Percentiles rank a stretch among this genome's conserved stretches.
phyloP scores from a whole-genome alignment of 345 rosid genomes.

The Brassica incana region DNA sequence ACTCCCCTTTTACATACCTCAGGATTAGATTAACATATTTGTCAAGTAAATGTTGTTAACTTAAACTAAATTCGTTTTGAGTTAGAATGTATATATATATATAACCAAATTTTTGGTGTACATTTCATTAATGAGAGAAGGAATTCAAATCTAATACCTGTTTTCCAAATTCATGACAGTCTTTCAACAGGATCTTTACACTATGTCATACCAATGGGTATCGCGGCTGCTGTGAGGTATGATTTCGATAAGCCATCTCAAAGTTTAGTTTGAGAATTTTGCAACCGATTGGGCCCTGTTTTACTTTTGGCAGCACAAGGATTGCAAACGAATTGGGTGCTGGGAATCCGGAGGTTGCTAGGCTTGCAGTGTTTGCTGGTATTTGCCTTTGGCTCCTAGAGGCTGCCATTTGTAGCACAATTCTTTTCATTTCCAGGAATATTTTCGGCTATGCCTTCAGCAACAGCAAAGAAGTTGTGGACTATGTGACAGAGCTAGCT shows the following conservation, averaged over 20 bases:
- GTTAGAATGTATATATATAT: not conserved
- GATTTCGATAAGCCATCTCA: not conserved
- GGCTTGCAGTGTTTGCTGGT: conserved; percentile 22
- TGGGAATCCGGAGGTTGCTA: conserved; percentile 45
- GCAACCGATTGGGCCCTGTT: not conserved
- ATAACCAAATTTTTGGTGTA: not conserved
- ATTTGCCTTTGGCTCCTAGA: conserved; percentile 37
- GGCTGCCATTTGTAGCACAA: conserved; percentile 31
- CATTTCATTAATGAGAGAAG: not conserved
- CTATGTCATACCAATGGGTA: conserved; percentile 43
- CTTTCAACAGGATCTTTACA: conserved; percentile 39
- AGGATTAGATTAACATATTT: not conserved
- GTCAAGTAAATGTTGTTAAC: not conserved
- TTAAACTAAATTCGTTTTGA: not conserved
- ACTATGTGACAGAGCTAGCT: conserved; percentile 48
- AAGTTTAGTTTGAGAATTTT: not conserved
- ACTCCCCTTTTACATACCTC: not conserved
- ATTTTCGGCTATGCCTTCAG: conserved; percentile 47
- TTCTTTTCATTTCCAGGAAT: conserved; percentile 36
- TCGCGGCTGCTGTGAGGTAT: conserved; percentile 44
- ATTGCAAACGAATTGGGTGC: conserved; percentile 51
- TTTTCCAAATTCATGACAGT: conserved; percentile 13
- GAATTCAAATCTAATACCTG: not conserved
- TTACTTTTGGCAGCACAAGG: conserved; percentile 40
- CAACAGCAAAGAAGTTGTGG: conserved; percentile 48